These are phyloP conservation scores for Sporisorium reilianum DNA, from an alignment of 1,284 basidiomycete species.

Conservation along the genomic window DNA sequence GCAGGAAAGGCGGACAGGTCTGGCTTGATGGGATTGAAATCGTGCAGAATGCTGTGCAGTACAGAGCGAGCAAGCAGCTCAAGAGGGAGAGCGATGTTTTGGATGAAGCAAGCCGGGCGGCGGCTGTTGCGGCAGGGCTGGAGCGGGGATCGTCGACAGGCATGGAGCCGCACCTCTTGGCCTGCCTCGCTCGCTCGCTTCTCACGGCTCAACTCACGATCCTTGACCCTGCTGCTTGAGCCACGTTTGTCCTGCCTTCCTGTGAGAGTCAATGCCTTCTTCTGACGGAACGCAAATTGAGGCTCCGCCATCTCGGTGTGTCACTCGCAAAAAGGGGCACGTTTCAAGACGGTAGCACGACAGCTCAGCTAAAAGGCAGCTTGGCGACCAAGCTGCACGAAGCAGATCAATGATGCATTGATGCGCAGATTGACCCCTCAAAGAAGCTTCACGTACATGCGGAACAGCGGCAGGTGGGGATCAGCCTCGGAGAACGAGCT, in stretches of 20 bases:
- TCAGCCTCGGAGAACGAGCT: not conserved
- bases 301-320: conserved; percentile 1
- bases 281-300: not conserved
- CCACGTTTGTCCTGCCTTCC: not conserved
- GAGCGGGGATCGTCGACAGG: conserved; percentile 10
- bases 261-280: not conserved
- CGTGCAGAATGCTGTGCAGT: not conserved
- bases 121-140: conserved; percentile 15
- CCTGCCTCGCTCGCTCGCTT: not conserved
- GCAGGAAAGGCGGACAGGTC: not conserved
- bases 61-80: not conserved
- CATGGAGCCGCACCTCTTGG: not conserved
- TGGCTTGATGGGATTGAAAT: not conserved
- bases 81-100: conserved; percentile 13
- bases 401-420: conserved; percentile 19
- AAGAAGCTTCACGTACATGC: conserved; percentile 4
- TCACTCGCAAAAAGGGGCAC: conserved; percentile 7
- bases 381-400: conserved; percentile 10
- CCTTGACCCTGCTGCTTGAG: not conserved
- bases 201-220: not conserved
- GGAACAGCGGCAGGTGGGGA: not conserved
- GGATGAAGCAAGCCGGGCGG: conserved; percentile 4
- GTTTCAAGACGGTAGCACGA: conserved; percentile 2
- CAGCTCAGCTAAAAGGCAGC: not conserved
- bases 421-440: conserved; percentile 9